Evolutionary conservation across 1,284 basidiomycete genomes (phyloP), one percentile per base, ranked within the genome.

Genomic region (Tetrapyrgos nigripes): DNA sequence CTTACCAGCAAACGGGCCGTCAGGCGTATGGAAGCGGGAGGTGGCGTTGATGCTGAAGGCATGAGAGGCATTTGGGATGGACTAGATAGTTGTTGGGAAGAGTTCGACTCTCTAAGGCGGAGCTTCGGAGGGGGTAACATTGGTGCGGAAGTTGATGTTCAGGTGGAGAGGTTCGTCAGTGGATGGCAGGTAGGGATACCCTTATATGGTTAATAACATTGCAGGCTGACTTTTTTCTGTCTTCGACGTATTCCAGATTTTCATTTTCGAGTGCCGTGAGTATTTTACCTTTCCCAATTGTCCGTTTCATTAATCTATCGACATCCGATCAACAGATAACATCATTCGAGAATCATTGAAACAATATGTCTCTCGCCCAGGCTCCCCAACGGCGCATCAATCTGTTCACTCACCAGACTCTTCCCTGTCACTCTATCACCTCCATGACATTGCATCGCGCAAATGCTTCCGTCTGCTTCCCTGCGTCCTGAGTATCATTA

Each of bases 1-100:
- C 76, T 96, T 48, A 94, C 93, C 0, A 89, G 93, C 0, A 79
- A 84, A 14, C 85, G 84, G 59, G 92, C 93, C 3, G 82, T 83
- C 23, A 82, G 83, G 49, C 76, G 80, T 21, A 80, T 82, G 1
- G 79, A 83, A 61, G 75, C 80, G 4, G 78, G 80, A 45, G 71
- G 74, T 21, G 65, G 77, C 4, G 76, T 94, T 37, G 84, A 91
- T 65, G 84, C 83, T 21, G 77, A 82, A 28, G 79, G 80, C 3
- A 79, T 96, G 68, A 78, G 84, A 28, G 82, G 87, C 55, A 87
- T 91, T 10, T 96, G 94, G 94, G 84, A 88, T 21, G 82, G 82
- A n/a, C 82, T 96, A 10, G 91, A 93, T 62, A 77, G 76, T 29
- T 91, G 85, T 60, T 95, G 92, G 92, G 83, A 89, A 46, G 91